phyloP scores from a whole-genome alignment of 495 filamentous ascomycete species.

The Bryoglossum gracile region DNA sequence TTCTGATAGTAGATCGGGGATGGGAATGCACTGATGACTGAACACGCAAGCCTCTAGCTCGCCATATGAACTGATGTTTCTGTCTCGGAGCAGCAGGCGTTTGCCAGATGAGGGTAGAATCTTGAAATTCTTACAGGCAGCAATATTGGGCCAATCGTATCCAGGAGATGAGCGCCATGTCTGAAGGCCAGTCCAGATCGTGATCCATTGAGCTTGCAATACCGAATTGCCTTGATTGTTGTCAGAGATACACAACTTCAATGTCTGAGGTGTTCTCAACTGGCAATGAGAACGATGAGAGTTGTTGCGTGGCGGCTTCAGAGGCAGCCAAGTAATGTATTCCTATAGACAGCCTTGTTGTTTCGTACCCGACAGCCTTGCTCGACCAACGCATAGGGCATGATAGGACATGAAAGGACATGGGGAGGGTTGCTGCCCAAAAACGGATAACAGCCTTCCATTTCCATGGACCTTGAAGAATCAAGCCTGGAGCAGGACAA shows the following conservation, averaged over 20 bases:
- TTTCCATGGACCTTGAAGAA: background rate
- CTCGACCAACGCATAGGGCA: slow-evolving; percentile 21
- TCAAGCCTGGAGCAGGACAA: slow-evolving; percentile 8
- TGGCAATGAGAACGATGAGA: background rate
- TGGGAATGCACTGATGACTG: background rate
- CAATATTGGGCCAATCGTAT: slow-evolving; percentile 17
- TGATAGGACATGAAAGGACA: background rate
- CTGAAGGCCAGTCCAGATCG: slow-evolving; percentile 9
- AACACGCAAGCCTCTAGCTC: background rate
- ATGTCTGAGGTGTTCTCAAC: background rate
- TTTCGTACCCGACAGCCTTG: slow-evolving; percentile 18
- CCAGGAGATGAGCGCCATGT: slow-evolving; percentile 5
- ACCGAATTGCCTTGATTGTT: background rate
- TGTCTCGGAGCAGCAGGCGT: slow-evolving; percentile 4
- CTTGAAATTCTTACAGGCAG: background rate
- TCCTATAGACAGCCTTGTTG: slow-evolving; percentile 14
- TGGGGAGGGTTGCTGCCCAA: slow-evolving; percentile 21
- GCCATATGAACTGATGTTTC: background rate
- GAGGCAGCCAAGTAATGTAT: slow-evolving; percentile 20
- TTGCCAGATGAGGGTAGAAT: slow-evolving; percentile 1
- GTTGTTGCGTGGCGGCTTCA: slow-evolving; percentile 20
- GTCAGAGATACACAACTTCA: slow-evolving; percentile 8
- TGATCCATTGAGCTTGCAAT: background rate
- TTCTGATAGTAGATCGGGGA: background rate
- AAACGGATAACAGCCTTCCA: slow-evolving; percentile 7